Conservation (phyloP, 2,329 filamentous ascomycete genomes). For the Talaromyces sp. region DNA sequence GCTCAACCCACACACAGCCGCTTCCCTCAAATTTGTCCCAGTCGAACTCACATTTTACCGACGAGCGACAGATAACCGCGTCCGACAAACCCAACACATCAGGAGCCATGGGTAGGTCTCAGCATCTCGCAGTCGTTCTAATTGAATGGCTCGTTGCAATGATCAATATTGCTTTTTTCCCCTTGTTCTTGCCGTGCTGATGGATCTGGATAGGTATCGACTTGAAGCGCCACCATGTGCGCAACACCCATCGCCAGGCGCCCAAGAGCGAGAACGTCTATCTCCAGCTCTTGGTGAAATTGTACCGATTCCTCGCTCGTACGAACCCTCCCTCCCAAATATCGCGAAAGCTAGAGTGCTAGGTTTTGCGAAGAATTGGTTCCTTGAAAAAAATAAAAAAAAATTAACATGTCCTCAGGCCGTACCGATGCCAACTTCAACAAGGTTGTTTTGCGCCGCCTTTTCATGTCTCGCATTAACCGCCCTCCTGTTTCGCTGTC, state of each 20-base stretch:
- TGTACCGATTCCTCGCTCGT: constrained; percentile 95
- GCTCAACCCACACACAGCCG: constrained; percentile 41
- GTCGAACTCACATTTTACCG: constrained; percentile 33
- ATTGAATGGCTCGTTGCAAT: background rate
- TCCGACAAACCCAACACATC: constrained; percentile 33
- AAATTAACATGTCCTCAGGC: constrained; percentile 49
- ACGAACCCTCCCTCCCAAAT: constrained; percentile 29
- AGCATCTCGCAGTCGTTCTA: background rate
- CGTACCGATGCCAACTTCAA: constrained; percentile 98
- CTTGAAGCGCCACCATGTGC: constrained; percentile 60
- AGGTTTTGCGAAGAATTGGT: background rate
- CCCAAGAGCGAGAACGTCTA: constrained; percentile 99
- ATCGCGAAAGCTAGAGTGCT: background rate
- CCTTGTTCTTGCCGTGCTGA: background rate
- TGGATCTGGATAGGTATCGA: constrained; percentile 45
- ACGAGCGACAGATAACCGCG: constrained; percentile 39
- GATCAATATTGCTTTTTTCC: background rate
- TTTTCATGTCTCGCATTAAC: constrained; percentile 99
- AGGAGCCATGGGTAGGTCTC: constrained; percentile 41
- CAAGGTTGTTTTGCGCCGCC: constrained; percentile 94
- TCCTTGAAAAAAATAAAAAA: background rate
- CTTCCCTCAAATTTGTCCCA: constrained; percentile 36
- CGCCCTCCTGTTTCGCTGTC: constrained; percentile 91
- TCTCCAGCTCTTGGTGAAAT: constrained; percentile 95
- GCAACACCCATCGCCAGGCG: constrained; percentile 76